Base-by-base conservation (phyloP, 176 grass and related monocot genomes). In the Eremochloa ophiuroides region DNA sequence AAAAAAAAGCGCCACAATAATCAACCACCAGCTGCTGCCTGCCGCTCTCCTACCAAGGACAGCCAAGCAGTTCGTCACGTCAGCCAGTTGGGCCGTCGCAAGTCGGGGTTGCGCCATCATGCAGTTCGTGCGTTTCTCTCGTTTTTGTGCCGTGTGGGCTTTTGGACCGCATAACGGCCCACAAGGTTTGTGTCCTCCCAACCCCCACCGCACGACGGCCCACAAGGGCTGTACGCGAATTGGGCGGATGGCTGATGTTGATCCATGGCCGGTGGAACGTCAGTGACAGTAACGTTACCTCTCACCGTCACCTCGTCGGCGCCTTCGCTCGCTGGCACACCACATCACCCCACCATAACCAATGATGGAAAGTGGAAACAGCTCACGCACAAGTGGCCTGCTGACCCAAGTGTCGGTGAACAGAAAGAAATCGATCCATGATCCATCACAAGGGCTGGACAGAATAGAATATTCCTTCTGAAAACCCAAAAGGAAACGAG, bases 321-420 rank as follows among this genome's bases (percentile, higher is more conserved):
- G 14, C 68, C 68, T 30, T 9, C 5, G 1, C 23, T 53, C 9
- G 55, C 55, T 66, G 84, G 48, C 68, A 59, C 64, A 11, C 65
- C 20, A 7, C 30, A 26, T 12, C 11, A 42, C 6, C n/a, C 38
- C 39, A 63, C 40, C 79, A 64, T 16, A 5, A 1, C 31, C 41
- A 82, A 63, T 76, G 63, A 58, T 58, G n/a, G 15, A 8, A 56
- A 63, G 62, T 5, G 66, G 35, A 66, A 73, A 73, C 86, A 88
- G 86, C 80, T 83, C 86, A 83, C 10, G 27, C 74, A 25, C 58
- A 64, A 73, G 67, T 47, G 86, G 74, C 29, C 20, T 56, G 28
- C 74, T 73, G 86, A 79, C 35, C 56, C 25, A 72, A 79, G 13
- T 74, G 75, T 83, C 80, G 74, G 67, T 41, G 80, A 73, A 65